Evolutionary conservation across 352 stramenopile genomes (phyloP), one percentile per base, ranked within the genome.

Genomic region (Globisporangium orthogonon): DNA sequence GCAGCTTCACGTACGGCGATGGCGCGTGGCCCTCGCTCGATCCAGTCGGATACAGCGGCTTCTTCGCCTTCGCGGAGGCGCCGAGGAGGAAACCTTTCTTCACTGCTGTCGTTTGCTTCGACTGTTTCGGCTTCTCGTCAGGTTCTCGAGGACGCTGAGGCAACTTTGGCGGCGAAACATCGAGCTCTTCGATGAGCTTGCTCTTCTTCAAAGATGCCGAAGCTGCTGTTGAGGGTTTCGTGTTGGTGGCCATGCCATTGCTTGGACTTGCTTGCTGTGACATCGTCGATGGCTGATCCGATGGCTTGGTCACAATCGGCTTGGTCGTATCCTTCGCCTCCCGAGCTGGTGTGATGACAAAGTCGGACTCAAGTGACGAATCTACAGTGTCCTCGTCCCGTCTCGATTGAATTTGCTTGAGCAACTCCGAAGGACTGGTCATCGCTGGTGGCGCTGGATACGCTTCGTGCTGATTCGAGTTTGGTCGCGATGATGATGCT

Each of bases 1-100:
- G 55, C 18, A 94, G 52, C 31, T 93, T 91, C 11, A 93, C 83
- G 56, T 91, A 92, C 45, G 80, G 61, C 0, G 84, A 94, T 17
- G 84, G 54, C n/a, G 71, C 70, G 2, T 56, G 65, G 0, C 82
- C 82, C 56, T 94, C 84, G 23, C 46, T 87, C 0, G 84, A 94
- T 23, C 84, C 84, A 2, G 60, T 75, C 52, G 82, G 82, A 43
- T 92, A 94, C 48, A 94, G 54, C n/a, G 70, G 60, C 1, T 61
- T 71, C 50, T 76, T 88, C 17, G 67, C 55, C 28, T 57, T 57
- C 10, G 39, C 40, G 3, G 23, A 14, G 5, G 49, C 45, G 10
- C 49, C 15, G 65, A 71, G 58, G 35, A 94, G 52, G 56, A 94
- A 94, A 3, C 82, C 84, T 39, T 80, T 80, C 69, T 91, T 91